phyloP scores from a whole-genome alignment of 2,329 filamentous ascomycete genomes.

The Trichoderma atroviride region DNA sequence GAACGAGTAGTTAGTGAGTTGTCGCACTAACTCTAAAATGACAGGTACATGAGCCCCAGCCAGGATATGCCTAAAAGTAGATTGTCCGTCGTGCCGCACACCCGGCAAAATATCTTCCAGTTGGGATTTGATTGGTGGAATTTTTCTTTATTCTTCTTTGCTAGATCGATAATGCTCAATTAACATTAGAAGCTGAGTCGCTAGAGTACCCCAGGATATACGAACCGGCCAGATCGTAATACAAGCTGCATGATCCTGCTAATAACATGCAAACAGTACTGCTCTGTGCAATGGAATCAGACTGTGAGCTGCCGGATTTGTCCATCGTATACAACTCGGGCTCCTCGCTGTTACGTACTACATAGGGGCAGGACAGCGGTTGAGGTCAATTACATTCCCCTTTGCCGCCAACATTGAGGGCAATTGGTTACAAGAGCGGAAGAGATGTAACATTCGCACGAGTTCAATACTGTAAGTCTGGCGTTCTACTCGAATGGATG shows the following conservation, averaged over 20 bases:
- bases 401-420: background rate
- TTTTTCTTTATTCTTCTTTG: background rate
- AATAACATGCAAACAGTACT: background rate
- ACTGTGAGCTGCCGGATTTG: background rate
- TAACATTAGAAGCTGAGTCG: background rate
- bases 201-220: background rate
- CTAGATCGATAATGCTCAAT: conserved; percentile 5
- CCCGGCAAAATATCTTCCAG: background rate
- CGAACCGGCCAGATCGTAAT: background rate
- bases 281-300: background rate
- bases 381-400: too few relatives aligned
- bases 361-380: background rate
- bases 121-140: conserved; percentile 1
- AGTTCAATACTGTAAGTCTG: background rate
- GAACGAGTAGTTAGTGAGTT: background rate
- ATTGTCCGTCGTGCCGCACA: conserved; percentile 15
- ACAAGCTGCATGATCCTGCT: background rate
- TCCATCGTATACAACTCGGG: background rate
- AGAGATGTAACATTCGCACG: background rate
- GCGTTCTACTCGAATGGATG: background rate
- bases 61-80: conserved; percentile 6
- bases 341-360: background rate
- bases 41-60: conserved; percentile 12
- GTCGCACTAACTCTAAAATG: conserved; percentile 12
- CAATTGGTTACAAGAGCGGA: background rate